These are phyloP conservation scores for Phytophthora tentaculata DNA, from an alignment of 352 stramenopile species.

Conservation along the genomic window DNA sequence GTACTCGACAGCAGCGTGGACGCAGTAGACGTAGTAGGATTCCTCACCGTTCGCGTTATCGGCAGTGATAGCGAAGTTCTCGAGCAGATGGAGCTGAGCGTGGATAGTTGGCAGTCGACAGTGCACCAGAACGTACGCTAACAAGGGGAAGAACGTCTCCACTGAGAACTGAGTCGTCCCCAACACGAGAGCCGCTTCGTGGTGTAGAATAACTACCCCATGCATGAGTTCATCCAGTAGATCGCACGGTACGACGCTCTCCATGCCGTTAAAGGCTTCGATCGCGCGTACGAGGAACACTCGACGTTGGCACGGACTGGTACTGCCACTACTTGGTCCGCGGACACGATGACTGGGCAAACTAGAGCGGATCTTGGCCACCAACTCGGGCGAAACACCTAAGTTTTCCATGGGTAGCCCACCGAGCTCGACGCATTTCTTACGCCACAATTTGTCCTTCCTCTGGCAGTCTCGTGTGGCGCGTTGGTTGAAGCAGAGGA, in stretches of 20 bases:
- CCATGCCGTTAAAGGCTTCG: constrained; percentile 84
- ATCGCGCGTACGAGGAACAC: constrained; percentile 74
- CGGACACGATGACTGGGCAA: constrained; percentile 53
- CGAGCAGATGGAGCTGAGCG: constrained; percentile 80
- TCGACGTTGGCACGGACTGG: constrained; percentile 34
- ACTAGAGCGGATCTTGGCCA: constrained; percentile 60
- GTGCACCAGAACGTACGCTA: constrained; percentile 84
- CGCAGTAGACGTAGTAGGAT: constrained; percentile 91
- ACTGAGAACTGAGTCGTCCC: constrained; percentile 88
- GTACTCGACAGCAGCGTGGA: constrained; percentile 85
- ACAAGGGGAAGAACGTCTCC: constrained; percentile 86
- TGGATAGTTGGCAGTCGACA: constrained; percentile 75
- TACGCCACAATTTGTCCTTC: constrained; percentile 87
- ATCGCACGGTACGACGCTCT: constrained; percentile 82
- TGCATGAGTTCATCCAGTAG: constrained; percentile 87
- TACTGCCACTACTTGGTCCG: constrained; percentile 14
- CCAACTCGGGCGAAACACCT: constrained; percentile 56
- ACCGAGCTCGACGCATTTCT: constrained; percentile 68
- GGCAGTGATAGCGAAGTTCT: constrained; percentile 84
- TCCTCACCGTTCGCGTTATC: constrained; percentile 85
- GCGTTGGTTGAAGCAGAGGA: constrained; percentile 80
- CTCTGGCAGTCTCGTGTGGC: constrained; percentile 74
- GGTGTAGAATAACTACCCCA: constrained; percentile 81
- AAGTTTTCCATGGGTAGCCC: constrained; percentile 76
- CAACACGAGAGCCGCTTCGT: constrained; percentile 87